phyloP scores from a whole-genome alignment of 2,329 filamentous ascomycete genomes.

The Tolypocladium inflatum region DNA sequence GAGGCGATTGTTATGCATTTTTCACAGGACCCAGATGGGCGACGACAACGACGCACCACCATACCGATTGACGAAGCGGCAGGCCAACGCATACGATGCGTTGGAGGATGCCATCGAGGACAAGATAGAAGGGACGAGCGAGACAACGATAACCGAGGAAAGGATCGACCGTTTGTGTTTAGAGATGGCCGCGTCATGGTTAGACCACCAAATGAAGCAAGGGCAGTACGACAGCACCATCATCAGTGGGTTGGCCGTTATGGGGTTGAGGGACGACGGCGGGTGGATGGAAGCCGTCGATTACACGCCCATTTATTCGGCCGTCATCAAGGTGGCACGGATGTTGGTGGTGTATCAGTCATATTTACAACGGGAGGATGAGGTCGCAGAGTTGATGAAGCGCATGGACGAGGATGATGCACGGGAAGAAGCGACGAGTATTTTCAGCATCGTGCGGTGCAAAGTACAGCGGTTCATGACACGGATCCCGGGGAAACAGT shows the following conservation, averaged over 20 bases:
- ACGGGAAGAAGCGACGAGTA: not conserved
- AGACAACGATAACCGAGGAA: not conserved
- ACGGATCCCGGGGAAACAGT: not conserved
- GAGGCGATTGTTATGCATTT: slow-evolving; percentile 1
- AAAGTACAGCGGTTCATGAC: slow-evolving; percentile 9
- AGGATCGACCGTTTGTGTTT: not conserved
- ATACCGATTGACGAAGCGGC: not conserved
- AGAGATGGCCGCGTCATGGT: not conserved
- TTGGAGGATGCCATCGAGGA: not conserved
- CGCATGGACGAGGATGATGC: slow-evolving; percentile 1
- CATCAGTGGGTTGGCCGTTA: slow-evolving; percentile 5
- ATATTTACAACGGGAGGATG: slow-evolving; percentile 3
- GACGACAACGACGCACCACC: not conserved
- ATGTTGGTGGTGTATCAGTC: slow-evolving; percentile 6
- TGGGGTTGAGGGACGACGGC: slow-evolving; percentile 3
- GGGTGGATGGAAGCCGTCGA: not conserved
- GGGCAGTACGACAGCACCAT: slow-evolving; percentile 6
- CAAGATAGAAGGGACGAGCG: not conserved
- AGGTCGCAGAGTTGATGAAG: not conserved
- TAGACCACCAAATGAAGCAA: too few species aligned
- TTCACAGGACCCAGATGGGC: not conserved
- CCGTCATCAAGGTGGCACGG: slow-evolving; percentile 7
- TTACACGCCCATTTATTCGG: slow-evolving; percentile 8
- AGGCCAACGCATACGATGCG: not conserved
- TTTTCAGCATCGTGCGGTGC: slow-evolving; percentile 3